A percentile compares a stretch with the other conserved stretches of the same genome.
Evolutionary conservation across 805 yeast genomes (phyloP).

Genomic region (Hagleromyces aurorensis): DNA sequence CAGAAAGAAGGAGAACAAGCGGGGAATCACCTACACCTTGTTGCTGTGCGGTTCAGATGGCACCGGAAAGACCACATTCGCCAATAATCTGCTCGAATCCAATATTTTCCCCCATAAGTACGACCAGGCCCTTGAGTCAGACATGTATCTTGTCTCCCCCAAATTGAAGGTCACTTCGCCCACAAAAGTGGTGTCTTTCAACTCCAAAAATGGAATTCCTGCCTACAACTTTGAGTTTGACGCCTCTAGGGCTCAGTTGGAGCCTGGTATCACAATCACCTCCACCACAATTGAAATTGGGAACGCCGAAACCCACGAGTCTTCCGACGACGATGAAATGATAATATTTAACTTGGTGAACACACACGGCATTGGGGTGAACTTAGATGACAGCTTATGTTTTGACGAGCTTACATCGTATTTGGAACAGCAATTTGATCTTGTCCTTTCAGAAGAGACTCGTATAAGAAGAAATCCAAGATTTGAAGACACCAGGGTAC

Average conservation of each 20-base stretch:
- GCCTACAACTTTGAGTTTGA: slow-evolving; percentile 54
- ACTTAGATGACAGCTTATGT: slow-evolving; percentile 63
- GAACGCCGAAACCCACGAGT: slow-evolving; percentile 5
- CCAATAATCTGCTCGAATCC: slow-evolving; percentile 58
- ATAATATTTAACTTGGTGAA: slow-evolving; percentile 57
- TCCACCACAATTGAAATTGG: slow-evolving; percentile 29
- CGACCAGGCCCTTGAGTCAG: slow-evolving; percentile 35
- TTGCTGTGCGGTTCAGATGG: slow-evolving; percentile 70
- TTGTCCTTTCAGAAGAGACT: slow-evolving; percentile 78
- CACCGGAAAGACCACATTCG: slow-evolving; percentile 70
- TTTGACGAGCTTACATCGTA: slow-evolving; percentile 56
- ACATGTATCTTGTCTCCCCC: slow-evolving; percentile 15
- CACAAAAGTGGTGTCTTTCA: slow-evolving; percentile 41
- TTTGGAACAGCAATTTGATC: slow-evolving; percentile 69
- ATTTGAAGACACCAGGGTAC: slow-evolving; percentile 70
- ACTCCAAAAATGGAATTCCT: slow-evolving; percentile 54
- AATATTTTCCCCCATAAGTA: slow-evolving; percentile 54
- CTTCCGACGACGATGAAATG: slow-evolving; percentile 18
- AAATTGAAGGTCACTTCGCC: slow-evolving; percentile 25
- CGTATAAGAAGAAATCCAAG: slow-evolving; percentile 80
- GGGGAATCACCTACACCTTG: slow-evolving; percentile 66
- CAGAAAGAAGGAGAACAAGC: slow-evolving; percentile 58
- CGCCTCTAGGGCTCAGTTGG: slow-evolving; percentile 50
- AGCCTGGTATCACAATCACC: slow-evolving; percentile 71
- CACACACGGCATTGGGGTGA: slow-evolving; percentile 77